Conservation (phyloP, 2,329 filamentous ascomycete genomes). For the Ophiocordyceps camponoti-floridani region DNA sequence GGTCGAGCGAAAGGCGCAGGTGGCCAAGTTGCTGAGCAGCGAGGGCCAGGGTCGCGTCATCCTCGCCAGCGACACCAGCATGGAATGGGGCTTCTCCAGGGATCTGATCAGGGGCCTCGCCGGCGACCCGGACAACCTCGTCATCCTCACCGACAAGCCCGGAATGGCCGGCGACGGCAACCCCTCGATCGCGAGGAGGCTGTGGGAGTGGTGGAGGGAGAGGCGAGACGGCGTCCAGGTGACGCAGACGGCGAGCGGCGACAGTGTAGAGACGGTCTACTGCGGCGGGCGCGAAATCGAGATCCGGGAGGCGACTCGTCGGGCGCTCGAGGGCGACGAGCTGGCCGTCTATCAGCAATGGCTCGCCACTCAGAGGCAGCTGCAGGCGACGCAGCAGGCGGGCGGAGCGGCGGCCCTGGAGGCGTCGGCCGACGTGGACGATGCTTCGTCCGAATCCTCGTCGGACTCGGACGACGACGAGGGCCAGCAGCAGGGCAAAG, state of each 20-base stretch:
- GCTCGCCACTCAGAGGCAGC: slow-evolving; percentile 70
- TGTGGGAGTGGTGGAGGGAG: slow-evolving; percentile 70
- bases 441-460: slow-evolving; percentile 71
- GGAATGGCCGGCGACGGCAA: slow-evolving; percentile 18
- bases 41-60: slow-evolving; percentile 50
- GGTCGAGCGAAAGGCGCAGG: slow-evolving; percentile 64
- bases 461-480: slow-evolving; percentile 81
- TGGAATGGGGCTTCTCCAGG: slow-evolving; percentile 92
- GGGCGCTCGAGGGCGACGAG: slow-evolving; percentile 58
- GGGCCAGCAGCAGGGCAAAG: slow-evolving; percentile 77
- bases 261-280: slow-evolving; percentile 48
- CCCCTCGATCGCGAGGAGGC: slow-evolving; percentile 48
- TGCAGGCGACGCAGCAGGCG: slow-evolving; percentile 63
- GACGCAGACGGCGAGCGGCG: slow-evolving; percentile 33
- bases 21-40: slow-evolving; percentile 47
- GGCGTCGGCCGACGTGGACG: slow-evolving; percentile 57
- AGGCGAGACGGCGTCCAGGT: slow-evolving; percentile 43
- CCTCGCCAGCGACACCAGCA: slow-evolving; percentile 70
- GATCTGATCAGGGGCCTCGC: slow-evolving; percentile 60
- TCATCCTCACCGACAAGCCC: slow-evolving; percentile 70
- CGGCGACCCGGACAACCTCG: slow-evolving; percentile 59
- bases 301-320: slow-evolving; percentile 40
- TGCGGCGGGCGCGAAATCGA: slow-evolving; percentile 44
- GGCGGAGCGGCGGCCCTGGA: slow-evolving; percentile 52
- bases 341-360: slow-evolving; percentile 77